Base-by-base conservation (phyloP, 805 yeast genomes). In the Cyberlindnera nakhonratchasimensis region DNA sequence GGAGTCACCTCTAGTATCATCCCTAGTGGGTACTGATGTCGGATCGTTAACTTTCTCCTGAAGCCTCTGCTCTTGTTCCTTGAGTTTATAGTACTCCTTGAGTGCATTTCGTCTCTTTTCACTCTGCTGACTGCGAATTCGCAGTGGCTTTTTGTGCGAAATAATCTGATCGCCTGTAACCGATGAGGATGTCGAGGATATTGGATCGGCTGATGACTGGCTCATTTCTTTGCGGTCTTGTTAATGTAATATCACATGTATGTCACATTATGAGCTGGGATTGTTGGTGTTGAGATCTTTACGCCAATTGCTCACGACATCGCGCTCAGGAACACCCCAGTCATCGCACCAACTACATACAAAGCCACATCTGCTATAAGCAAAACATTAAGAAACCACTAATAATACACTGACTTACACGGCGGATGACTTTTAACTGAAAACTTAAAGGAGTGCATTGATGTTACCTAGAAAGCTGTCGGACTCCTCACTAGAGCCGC, bases 71-170 rank as follows among this genome's bases (percentile, higher is more conserved):
- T 48, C 45, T 34, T 63, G 61, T 31, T 65, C 62, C 40, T 66
- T 65, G 8, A 70, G 48, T 39, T 61, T 65, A 54, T 70, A 70
- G 52, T 66, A 70, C 34, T 69, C 72, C 47, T 67, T 66, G 33
- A 70, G 52, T 5, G 74, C 74, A 35, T 57, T 61, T 36, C 74
- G 55, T 49, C 74, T 61, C 32, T 57, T 51, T 23, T 50, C 57
- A 29, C 55, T 54, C 37, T 46, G 37, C 29, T 54, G 56, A 22
- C 43, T 45, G 31, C 48, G 53, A 22, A 56, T 53, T 22, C 48
- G 45, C 11, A 51, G 35, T 3, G 58, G 55, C 34, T 57, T 57
- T 39, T 57, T 57, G 45, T 44, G 54, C 3, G 62, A 55, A 17
- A 53, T 43, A 20, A 29, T 45, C 30, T 45, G 51, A 4, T 36